Percentiles rank a stretch among this genome's conserved stretches.
phyloP scores from a whole-genome alignment of 129 eudicot species.

The Daucus carota region DH1_v3.0 NC_030384.2:17863001-17863500 shows the following conservation, averaged over 20 bases:
- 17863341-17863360: conserved; percentile 95
- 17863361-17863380: conserved; percentile 81
- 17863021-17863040: not conserved
- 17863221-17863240: conserved; percentile 70
- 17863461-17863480: conserved; percentile 94
- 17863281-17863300: not conserved
- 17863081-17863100: conserved; percentile 99
- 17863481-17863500: conserved; percentile 71
- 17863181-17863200: conserved; percentile 98
- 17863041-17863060: not conserved
- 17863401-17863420: conserved; percentile 93
- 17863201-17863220: conserved; percentile 74
- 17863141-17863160: conserved; percentile 64
- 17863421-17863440: conserved; percentile 97
- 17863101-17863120: conserved; percentile 97
- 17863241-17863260: not conserved
- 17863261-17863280: not conserved
- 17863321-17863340: conserved; percentile 45
- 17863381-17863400: conserved; percentile 95
- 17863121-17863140: conserved; percentile 80
- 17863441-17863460: conserved; percentile 99
- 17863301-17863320: not conserved
- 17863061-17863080: conserved; percentile 71
- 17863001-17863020: conserved; percentile 1
- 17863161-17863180: conserved; percentile 90